A percentile compares a stretch with the other conserved stretches of the same genome.
Evolutionary conservation across 257 asterid species (phyloP).

Genomic region (Cordia subcordata): DNA sequence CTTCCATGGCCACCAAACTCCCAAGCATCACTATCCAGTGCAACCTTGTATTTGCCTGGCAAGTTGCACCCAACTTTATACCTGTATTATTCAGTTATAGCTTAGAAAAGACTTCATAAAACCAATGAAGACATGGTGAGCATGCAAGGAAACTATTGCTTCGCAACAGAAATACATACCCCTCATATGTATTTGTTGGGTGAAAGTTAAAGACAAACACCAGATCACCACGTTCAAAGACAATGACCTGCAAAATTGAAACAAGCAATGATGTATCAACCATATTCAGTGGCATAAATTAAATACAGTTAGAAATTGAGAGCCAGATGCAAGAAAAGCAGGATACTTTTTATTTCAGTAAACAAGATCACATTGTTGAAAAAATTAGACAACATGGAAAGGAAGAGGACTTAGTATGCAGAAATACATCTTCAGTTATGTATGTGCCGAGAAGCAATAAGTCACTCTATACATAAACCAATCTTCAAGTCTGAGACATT

Average conservation of each 20-base stretch:
- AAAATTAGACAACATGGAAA: no score
- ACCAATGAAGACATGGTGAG: background rate
- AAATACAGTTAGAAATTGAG: no score
- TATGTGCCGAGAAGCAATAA: no score
- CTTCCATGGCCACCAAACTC: slow-evolving; percentile 96
- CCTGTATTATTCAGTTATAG: slow-evolving; percentile 36
- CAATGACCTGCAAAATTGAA: slow-evolving; percentile 68
- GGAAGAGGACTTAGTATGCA: no score
- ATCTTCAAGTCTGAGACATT: no score
- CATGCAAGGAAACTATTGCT: slow-evolving; percentile 5
- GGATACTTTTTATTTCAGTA: no score
- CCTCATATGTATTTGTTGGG: slow-evolving; percentile 74
- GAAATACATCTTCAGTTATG: no score
- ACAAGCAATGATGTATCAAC: slow-evolving; percentile 8
- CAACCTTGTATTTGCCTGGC: slow-evolving; percentile 93
- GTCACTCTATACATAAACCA: no score
- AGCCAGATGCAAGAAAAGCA: no score
- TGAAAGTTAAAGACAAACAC: slow-evolving; percentile 93
- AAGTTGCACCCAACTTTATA: slow-evolving; percentile 93
- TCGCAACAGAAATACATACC: slow-evolving; percentile 36
- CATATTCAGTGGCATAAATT: background rate
- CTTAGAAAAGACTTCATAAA: background rate
- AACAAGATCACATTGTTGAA: no score
- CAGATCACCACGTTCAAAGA: slow-evolving; percentile 87
- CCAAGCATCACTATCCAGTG: slow-evolving; percentile 87